These are phyloP conservation scores for Hydnum rufescens DNA, from an alignment of 768 basidiomycete species.

Conservation along the genomic window DNA sequence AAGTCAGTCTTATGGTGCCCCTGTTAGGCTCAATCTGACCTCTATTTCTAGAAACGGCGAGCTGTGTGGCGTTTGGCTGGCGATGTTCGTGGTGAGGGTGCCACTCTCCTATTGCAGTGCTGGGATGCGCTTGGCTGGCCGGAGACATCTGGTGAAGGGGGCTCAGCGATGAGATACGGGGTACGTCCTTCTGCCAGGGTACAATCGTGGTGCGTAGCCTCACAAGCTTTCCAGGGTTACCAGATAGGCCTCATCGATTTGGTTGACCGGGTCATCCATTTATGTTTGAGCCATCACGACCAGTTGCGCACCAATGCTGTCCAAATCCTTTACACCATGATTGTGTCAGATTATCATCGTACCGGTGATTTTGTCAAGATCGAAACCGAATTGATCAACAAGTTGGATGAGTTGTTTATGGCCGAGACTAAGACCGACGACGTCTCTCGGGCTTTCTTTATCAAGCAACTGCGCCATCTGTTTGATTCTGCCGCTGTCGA, in stretches of 20 bases:
- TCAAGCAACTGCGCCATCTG: conserved; percentile 71
- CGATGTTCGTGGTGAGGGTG: conserved; percentile 84
- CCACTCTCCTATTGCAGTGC: conserved; percentile 50
- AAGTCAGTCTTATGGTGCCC: conserved; percentile 28
- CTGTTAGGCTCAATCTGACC: neutral
- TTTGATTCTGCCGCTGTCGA: conserved; percentile 75
- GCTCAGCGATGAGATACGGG: conserved; percentile 41
- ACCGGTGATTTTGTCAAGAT: conserved; percentile 73
- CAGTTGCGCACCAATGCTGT: conserved; percentile 77
- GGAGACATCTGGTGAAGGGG: conserved; percentile 32
- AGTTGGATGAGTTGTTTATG: conserved; percentile 83
- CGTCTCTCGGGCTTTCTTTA: conserved; percentile 81
- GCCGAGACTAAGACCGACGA: conserved; percentile 81
- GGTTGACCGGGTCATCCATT: conserved; percentile 74
- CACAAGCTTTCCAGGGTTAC: conserved; percentile 38
- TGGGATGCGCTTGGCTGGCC: conserved; percentile 80
- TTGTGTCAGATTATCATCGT: conserved; percentile 76
- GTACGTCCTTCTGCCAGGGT: conserved; percentile 24
- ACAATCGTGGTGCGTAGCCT: neutral
- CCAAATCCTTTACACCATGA: conserved; percentile 88
- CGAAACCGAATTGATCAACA: conserved; percentile 80
- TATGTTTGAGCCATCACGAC: conserved; percentile 91
- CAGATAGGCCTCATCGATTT: conserved; percentile 66
- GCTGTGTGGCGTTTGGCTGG: conserved; percentile 94
- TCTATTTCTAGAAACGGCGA: conserved; percentile 51